Evolutionary conservation across 2,329 filamentous ascomycete genomes (phyloP).

Genomic region (Cladosporium sp.): DNA sequence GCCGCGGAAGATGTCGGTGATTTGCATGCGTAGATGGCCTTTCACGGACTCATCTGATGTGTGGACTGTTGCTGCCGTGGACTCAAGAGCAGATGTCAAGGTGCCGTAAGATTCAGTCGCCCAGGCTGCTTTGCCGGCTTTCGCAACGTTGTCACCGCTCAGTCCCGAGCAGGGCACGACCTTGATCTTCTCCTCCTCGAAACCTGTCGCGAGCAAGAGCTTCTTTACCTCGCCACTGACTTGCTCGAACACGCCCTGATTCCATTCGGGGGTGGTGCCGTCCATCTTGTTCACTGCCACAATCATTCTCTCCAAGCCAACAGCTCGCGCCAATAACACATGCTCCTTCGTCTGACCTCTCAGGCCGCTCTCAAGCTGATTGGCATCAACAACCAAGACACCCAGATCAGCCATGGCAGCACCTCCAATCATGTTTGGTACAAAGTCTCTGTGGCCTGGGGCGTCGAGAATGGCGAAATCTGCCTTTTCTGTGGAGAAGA

Average conservation of each 20-base stretch:
- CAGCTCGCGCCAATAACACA: slow-evolving; percentile 81
- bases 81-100: slow-evolving; percentile 78
- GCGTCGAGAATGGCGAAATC: slow-evolving; percentile 93
- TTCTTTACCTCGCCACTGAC: slow-evolving; percentile 80
- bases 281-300: slow-evolving; percentile 97
- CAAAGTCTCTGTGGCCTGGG: slow-evolving; percentile 91
- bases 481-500: slow-evolving; percentile 85
- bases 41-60: slow-evolving; percentile 59
- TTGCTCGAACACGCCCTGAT: slow-evolving; percentile 76
- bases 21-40: slow-evolving; percentile 80
- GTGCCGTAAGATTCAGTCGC: slow-evolving; percentile 65
- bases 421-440: slow-evolving; percentile 98
- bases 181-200: slow-evolving; percentile 74
- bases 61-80: slow-evolving; percentile 49
- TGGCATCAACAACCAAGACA: slow-evolving; percentile 90
- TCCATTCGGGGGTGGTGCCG: slow-evolving; percentile 69
- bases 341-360: slow-evolving; percentile 95
- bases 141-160: slow-evolving; percentile 80
- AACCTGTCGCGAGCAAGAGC: slow-evolving; percentile 80
- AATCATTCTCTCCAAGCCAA: slow-evolving; percentile 84
- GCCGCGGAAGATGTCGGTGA: slow-evolving; percentile 81
- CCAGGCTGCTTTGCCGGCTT: slow-evolving; percentile 62
- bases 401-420: slow-evolving; percentile 95
- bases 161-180: slow-evolving; percentile 91
- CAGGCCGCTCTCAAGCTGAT: slow-evolving; percentile 89